A percentile compares a stretch with the other conserved stretches of the same genome.
Conservation (phyloP, 352 stramenopile genomes). For the Phytophthora kernoviae region DNA sequence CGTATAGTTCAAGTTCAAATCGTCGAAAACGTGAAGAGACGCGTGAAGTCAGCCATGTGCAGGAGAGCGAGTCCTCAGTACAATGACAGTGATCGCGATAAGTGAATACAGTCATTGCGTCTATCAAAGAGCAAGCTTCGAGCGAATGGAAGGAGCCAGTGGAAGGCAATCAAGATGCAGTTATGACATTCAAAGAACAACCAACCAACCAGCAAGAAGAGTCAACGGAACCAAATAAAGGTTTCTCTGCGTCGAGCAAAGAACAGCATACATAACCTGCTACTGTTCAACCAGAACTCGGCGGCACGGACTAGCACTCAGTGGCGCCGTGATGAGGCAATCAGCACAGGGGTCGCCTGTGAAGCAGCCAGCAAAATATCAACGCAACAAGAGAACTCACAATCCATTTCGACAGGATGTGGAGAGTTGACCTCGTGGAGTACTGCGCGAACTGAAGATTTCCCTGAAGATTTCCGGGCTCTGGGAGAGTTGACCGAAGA, state of each 20-base stretch:
- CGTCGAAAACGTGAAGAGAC: constrained; percentile 11
- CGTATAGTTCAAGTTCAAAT: constrained; percentile 1
- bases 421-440: too few relatives aligned
- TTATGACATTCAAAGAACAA: background rate
- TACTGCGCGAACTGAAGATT: too few relatives aligned
- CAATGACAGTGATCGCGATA: background rate
- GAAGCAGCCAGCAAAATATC: too few relatives aligned
- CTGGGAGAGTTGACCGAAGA: too few relatives aligned
- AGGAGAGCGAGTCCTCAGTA: background rate
- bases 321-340: too few relatives aligned
- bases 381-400: too few relatives aligned
- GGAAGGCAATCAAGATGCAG: constrained; percentile 6
- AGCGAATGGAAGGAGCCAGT: constrained; percentile 14
- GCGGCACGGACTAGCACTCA: too few relatives aligned
- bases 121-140: constrained; percentile 36
- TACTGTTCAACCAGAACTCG: too few relatives aligned
- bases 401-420: too few relatives aligned
- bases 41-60: background rate
- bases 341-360: too few relatives aligned
- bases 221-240: background rate
- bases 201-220: constrained; percentile 22
- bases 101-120: constrained; percentile 22
- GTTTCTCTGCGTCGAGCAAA: background rate
- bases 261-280: constrained; percentile 1
- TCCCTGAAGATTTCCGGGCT: too few relatives aligned